Percentiles rank a stretch among this genome's conserved stretches.
phyloP scores from a whole-genome alignment of 2,329 filamentous ascomycete genomes.

The Scedosporium dehoogii region DNA sequence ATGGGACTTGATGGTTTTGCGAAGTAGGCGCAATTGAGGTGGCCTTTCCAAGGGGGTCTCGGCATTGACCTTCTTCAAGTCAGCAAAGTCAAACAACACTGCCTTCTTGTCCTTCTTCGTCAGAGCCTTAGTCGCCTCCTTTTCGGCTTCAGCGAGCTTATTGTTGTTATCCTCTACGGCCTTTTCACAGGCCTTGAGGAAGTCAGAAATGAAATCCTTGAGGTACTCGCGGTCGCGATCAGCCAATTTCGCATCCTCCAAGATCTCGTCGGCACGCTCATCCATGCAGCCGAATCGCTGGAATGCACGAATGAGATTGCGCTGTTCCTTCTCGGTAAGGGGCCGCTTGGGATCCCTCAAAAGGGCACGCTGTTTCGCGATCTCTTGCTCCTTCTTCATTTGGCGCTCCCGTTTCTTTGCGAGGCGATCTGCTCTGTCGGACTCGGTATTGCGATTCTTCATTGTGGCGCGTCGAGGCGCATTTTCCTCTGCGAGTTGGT shows the following conservation, averaged over 20 bases:
- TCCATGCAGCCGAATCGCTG: slow-evolving; percentile 86
- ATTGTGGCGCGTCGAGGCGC: slow-evolving; percentile 66
- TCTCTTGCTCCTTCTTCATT: slow-evolving; percentile 59
- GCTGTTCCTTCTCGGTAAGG: slow-evolving; percentile 83
- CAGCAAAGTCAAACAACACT: slow-evolving; percentile 86
- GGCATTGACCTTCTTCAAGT: slow-evolving; percentile 90
- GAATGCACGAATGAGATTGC: slow-evolving; percentile 83
- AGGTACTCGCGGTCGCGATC: slow-evolving; percentile 78
- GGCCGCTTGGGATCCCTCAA: slow-evolving; percentile 79
- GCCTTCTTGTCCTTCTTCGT: slow-evolving; percentile 98
- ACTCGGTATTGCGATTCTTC: slow-evolving; percentile 45
- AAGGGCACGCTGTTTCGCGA: slow-evolving; percentile 64
- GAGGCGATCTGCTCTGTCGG: slow-evolving; percentile 54
- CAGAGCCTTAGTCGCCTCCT: slow-evolving; percentile 67
- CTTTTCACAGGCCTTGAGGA: slow-evolving; percentile 48
- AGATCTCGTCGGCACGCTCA: slow-evolving; percentile 76
- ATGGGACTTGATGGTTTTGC: slow-evolving; percentile 56
- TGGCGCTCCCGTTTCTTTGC: slow-evolving; percentile 58
- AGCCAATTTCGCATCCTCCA: slow-evolving; percentile 74
- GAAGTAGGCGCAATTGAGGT: slow-evolving; percentile 75
- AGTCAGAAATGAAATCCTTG: slow-evolving; percentile 63
- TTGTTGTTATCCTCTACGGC: slow-evolving; percentile 59
- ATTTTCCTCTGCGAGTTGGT: slow-evolving; percentile 73
- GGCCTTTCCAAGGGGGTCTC: slow-evolving; percentile 91
- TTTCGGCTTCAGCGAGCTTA: slow-evolving; percentile 69